phyloP scores from a whole-genome alignment of 257 asterid genomes.

The Plantago ovata region DNA sequence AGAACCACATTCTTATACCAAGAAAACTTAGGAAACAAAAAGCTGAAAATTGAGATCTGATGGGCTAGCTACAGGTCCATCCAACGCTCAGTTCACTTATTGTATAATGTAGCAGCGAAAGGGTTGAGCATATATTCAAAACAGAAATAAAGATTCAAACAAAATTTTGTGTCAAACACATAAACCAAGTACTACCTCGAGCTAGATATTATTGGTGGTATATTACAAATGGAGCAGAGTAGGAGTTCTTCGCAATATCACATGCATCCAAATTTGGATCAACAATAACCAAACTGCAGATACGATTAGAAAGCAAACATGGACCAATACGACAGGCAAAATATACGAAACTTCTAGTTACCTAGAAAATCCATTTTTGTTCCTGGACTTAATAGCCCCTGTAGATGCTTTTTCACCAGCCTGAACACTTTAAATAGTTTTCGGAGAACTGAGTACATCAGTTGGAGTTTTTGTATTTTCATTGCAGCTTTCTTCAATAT shows the following conservation, averaged over 20 bases:
- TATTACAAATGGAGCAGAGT: slow-evolving; percentile 91
- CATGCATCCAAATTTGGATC: slow-evolving; percentile 83
- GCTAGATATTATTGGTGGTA: slow-evolving; percentile 94
- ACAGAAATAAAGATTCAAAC: not conserved
- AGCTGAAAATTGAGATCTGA: too few species aligned
- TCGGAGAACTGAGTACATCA: slow-evolving; percentile 36
- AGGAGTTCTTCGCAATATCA: slow-evolving; percentile 67
- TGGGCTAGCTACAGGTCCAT: too few species aligned
- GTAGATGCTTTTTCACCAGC: slow-evolving; percentile 74
- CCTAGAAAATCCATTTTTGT: slow-evolving; percentile 93
- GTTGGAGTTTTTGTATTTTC: slow-evolving; percentile 32
- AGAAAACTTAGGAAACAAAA: too few species aligned
- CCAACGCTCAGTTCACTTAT: too few species aligned
- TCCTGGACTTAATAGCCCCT: slow-evolving; percentile 63
- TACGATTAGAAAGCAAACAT: not conserved
- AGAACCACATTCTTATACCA: too few species aligned
- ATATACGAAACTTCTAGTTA: slow-evolving; percentile 19
- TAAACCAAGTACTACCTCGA: slow-evolving; percentile 49
- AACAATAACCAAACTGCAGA: slow-evolving; percentile 75
- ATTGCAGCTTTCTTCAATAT: slow-evolving; percentile 32
- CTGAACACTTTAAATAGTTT: slow-evolving; percentile 37
- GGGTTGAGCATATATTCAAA: not conserved
- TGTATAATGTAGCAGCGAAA: too few species aligned
- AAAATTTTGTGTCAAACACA: not conserved
- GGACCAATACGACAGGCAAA: not conserved